Evolutionary conservation across 2,329 filamentous ascomycete species (phyloP).

Genomic region (Stemphylium vesicarium): DNA sequence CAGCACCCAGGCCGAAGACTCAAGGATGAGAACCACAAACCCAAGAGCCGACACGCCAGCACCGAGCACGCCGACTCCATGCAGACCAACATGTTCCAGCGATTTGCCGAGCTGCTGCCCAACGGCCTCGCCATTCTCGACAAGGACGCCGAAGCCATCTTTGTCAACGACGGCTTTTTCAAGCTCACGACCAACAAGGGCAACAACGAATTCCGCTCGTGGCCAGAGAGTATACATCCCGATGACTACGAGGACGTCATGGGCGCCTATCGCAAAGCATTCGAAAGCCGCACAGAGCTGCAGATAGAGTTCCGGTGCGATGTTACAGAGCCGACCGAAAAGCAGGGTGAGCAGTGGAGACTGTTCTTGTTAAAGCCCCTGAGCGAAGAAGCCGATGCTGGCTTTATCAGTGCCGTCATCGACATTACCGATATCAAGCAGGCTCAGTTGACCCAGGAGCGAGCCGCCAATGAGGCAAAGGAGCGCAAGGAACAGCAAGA

Average conservation of each 20-base stretch:
- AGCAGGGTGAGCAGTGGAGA: slow-evolving; percentile 45
- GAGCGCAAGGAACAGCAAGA: slow-evolving; percentile 56
- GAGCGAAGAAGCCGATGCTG: slow-evolving; percentile 50
- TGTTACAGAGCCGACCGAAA: slow-evolving; percentile 37
- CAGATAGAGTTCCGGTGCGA: slow-evolving; percentile 53
- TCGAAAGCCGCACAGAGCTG: slow-evolving; percentile 46
- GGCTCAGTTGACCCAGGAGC: slow-evolving; percentile 51
- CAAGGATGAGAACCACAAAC: slow-evolving; percentile 16
- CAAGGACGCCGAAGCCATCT: slow-evolving; percentile 52
- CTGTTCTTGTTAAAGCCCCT: slow-evolving; percentile 53
- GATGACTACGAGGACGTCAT: slow-evolving; percentile 55
- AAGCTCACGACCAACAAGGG: slow-evolving; percentile 53
- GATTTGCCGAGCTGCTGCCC: slow-evolving; percentile 55
- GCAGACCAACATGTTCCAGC: slow-evolving; percentile 52
- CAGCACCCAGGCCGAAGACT: slow-evolving; percentile 17
- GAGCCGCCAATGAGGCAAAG: slow-evolving; percentile 51
- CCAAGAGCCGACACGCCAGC: background rate
- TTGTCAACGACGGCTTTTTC: slow-evolving; percentile 56
- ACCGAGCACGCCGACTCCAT: slow-evolving; percentile 34
- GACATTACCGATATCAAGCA: slow-evolving; percentile 56
- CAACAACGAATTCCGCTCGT: slow-evolving; percentile 51
- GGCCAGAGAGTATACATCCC: slow-evolving; percentile 55
- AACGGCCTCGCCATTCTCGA: slow-evolving; percentile 56
- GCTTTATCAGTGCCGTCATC: slow-evolving; percentile 55
- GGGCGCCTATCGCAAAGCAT: slow-evolving; percentile 52